Evolutionary conservation across 805 yeast genomes (phyloP).

Genomic region (Candida sithepensis): DNA sequence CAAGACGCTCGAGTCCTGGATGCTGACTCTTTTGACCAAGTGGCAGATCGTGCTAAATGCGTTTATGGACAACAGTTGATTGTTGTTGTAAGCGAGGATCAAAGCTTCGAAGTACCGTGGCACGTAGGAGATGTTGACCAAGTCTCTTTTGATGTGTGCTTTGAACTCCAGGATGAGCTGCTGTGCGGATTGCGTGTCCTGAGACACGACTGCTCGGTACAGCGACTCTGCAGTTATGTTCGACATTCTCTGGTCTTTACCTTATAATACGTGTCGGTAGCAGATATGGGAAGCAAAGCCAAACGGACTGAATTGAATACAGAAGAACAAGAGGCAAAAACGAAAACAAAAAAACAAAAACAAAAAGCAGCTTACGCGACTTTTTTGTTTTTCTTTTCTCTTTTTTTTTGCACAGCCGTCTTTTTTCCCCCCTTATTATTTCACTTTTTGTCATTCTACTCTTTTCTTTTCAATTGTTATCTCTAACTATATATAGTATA

Average conservation of each 20-base stretch:
- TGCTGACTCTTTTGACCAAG: constrained; percentile 52
- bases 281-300: not conserved
- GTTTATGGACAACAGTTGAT: constrained; percentile 36
- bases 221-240: constrained; percentile 23
- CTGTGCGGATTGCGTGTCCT: constrained; percentile 17
- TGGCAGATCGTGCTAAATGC: constrained; percentile 54
- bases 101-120: constrained; percentile 50
- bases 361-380: constrained; percentile 2
- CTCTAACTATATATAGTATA: too few relatives aligned
- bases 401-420: not conserved
- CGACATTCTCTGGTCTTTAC: too few relatives aligned
- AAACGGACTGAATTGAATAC: not conserved
- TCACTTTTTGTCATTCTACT: too few relatives aligned
- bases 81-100: constrained; percentile 41
- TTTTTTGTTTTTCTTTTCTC: not conserved
- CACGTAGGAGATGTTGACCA: constrained; percentile 47
- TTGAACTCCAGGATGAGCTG: constrained; percentile 37
- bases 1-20: constrained; percentile 48
- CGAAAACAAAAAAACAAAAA: constrained; percentile 1
- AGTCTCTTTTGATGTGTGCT: constrained; percentile 51
- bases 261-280: too few relatives aligned
- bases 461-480: too few relatives aligned
- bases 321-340: not conserved
- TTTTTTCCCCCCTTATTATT: too few relatives aligned
- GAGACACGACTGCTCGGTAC: constrained; percentile 22